Evolutionary conservation across 2,329 filamentous ascomycete genomes (phyloP).

Genomic region (Penicillium sp.): DNA sequence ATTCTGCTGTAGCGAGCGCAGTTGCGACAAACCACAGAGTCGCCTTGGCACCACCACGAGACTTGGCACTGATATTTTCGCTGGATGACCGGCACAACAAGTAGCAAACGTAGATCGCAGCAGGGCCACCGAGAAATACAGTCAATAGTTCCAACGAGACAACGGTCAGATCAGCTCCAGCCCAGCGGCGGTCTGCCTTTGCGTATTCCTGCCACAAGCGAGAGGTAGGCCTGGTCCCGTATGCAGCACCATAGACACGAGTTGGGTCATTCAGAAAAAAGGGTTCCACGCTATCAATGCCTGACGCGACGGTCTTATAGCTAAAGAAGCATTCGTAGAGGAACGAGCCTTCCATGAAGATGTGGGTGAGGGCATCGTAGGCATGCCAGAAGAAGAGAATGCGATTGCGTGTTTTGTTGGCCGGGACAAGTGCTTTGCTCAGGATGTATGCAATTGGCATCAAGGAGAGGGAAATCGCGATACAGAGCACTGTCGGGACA

Average conservation of each 20-base stretch:
- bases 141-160: constrained; percentile 62
- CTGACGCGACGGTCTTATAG: constrained; percentile 48
- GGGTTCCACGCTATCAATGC: constrained; percentile 28
- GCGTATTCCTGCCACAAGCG: constrained; percentile 66
- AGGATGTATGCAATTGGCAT: constrained; percentile 54
- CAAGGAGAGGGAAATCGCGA: constrained; percentile 55
- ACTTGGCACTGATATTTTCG: constrained; percentile 12
- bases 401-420: constrained; percentile 58
- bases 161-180: constrained; percentile 57
- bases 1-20: constrained; percentile 60
- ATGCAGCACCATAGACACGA: constrained; percentile 59
- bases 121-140: constrained; percentile 58
- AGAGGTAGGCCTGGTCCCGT: constrained; percentile 54
- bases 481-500: constrained; percentile 53
- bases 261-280: constrained; percentile 56
- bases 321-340: constrained; percentile 92
- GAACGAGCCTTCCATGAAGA: constrained; percentile 86
- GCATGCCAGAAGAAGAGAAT: constrained; percentile 92
- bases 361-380: constrained; percentile 88
- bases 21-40: constrained; percentile 58
- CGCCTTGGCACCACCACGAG: constrained; percentile 30
- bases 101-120: constrained; percentile 59
- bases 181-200: constrained; percentile 63
- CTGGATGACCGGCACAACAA: constrained; percentile 41
- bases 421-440: constrained; percentile 53